phyloP scores from a whole-genome alignment of 108 stramenopile genomes.

The Cyclotella distinguenda region DNA sequence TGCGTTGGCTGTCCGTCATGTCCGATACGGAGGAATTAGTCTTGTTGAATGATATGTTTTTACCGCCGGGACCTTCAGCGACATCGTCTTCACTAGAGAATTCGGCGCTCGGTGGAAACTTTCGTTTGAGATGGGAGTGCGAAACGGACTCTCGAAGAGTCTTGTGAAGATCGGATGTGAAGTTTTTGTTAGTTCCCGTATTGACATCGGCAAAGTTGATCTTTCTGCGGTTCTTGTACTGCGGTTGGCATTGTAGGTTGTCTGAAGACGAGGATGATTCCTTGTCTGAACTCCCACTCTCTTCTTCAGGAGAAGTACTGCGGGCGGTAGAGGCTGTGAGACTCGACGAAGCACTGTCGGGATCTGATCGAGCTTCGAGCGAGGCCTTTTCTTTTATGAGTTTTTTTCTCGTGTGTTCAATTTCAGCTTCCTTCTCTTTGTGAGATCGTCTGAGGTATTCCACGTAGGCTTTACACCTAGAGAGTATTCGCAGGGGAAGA shows the following conservation, averaged over 20 bases:
- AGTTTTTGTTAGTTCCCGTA: too few relatives aligned
- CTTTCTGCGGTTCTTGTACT: constrained; percentile 13
- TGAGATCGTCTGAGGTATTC: constrained; percentile 62
- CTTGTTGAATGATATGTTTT: constrained; percentile 55
- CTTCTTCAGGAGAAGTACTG: neutral
- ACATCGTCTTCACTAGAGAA: constrained; percentile 38
- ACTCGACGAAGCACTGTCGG: constrained; percentile 68
- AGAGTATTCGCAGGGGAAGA: too few relatives aligned
- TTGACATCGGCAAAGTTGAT: too few relatives aligned
- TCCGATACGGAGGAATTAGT: constrained; percentile 63
- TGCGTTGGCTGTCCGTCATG: constrained; percentile 68
- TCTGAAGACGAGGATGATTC: neutral
- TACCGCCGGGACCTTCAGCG: constrained; percentile 44
- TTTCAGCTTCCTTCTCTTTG: constrained; percentile 63
- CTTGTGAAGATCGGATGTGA: too few relatives aligned
- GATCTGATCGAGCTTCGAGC: constrained; percentile 64
- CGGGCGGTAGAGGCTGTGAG: constrained; percentile 45
- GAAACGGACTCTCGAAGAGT: too few relatives aligned
- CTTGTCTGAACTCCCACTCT: constrained; percentile 19
- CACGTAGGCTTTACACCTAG: constrained; percentile 75
- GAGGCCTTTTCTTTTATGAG: constrained; percentile 54
- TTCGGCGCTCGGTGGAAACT: constrained; percentile 13
- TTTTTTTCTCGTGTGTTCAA: constrained; percentile 61
- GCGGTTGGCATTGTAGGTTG: neutral
- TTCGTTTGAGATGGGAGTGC: too few relatives aligned